Conservation (phyloP, 148 eudicot genomes). For the Arctostaphylos glauca region DNA sequence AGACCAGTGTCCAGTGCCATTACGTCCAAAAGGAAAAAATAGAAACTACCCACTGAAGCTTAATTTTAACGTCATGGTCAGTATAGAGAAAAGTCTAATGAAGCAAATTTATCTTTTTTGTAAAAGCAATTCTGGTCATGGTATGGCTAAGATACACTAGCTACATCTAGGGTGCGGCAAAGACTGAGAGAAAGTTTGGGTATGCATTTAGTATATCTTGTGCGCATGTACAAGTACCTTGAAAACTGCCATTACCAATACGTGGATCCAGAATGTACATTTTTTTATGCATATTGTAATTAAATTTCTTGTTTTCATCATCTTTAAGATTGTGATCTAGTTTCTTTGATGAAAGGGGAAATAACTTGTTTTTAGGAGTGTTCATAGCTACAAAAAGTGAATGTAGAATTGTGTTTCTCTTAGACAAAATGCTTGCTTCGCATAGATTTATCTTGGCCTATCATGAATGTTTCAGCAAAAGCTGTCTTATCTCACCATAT, state of each 20-base stretch:
- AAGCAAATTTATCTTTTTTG: background rate
- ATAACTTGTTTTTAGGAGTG: background rate
- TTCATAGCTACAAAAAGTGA: background rate
- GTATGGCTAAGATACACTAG: background rate
- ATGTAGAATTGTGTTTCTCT: background rate
- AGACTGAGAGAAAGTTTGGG: background rate
- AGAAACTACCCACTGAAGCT: background rate
- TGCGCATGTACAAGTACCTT: background rate
- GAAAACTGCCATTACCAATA: background rate
- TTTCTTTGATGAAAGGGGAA: background rate
- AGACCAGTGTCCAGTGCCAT: background rate
- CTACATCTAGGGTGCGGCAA: background rate
- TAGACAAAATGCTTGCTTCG: background rate
- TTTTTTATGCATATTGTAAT: background rate
- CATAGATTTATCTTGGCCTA: background rate
- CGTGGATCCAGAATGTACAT: background rate
- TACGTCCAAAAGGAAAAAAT: background rate
- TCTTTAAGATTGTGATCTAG: background rate
- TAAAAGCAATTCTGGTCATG: background rate
- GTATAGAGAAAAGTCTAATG: background rate
- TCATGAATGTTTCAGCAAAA: background rate
- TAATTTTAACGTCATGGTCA: too few species aligned
- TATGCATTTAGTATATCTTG: background rate
- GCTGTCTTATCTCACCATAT: background rate
- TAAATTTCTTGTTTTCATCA: background rate